Base-by-base conservation (phyloP, 164 flowering plant genomes). In the Berberis thunbergii region DNA sequence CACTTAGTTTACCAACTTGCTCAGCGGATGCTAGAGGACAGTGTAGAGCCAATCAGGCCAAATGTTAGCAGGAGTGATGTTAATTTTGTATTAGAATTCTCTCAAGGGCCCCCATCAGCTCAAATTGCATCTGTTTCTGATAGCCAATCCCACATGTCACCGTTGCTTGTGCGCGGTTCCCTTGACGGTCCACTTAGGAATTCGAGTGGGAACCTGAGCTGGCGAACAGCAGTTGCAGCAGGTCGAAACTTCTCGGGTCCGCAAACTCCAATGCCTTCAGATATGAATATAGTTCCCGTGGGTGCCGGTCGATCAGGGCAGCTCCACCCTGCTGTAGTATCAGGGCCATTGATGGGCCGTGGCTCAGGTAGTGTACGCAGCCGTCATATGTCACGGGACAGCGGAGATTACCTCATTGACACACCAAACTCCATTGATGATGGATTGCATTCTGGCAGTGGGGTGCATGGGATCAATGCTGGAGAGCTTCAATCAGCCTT, bases 341-440 rank as follows among this genome's bases (percentile, higher is more conserved):
- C 99, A 2, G 99, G 99, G 45, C 99, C 99, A 8, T 74, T 95
- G 59, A 85, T 86, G 90, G 98, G 96, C 12, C 80, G 97, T 60
- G 89, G 89, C 75, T 86, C 99, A 0, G 99, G 99, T 72, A 89
- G 91, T 73, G 49, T 89, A 50, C 76, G 97, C 11, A 95, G 99
- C 65, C 91, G 96, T 48, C 99, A 95, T 79, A 84, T 89, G 42
- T 95, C 99, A 1, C 74, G 97, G 43, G 99, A 94, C 72, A 91
- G 99, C 75, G 99, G 93, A 56, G 99, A 94, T 73, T 94, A 89
- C 74, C 75, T 86, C 60, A 85, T 87, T 67, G 99, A 94, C 70
- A 89, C 99, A 12, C 99, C 99, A 62, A 91, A 86, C 70, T 94
- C 97, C 12, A 96, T 93, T 43, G 96, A 89, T 73, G 99, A 91